Evolutionary conservation across 495 filamentous ascomycete genomes (phyloP).

Genomic region (Zalerion maritima): DNA sequence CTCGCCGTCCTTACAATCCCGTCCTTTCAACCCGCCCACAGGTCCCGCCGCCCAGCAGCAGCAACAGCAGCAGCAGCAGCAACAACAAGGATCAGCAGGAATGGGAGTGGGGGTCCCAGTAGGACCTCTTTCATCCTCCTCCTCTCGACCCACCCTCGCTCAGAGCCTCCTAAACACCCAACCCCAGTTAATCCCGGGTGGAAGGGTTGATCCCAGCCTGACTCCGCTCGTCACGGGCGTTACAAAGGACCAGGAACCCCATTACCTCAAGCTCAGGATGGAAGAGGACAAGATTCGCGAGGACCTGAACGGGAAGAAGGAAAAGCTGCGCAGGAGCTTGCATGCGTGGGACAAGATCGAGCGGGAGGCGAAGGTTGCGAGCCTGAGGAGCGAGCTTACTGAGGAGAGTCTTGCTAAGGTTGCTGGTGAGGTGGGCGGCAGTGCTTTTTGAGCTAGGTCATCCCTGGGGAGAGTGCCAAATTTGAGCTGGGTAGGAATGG

Average conservation of each 20-base stretch:
- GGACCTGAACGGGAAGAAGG: slow-evolving; percentile 28
- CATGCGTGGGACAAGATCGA: slow-evolving; percentile 26
- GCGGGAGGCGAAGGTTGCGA: slow-evolving; percentile 28
- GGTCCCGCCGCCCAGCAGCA: slow-evolving; percentile 25
- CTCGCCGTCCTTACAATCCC: slow-evolving; percentile 16
- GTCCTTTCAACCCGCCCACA: slow-evolving; percentile 35
- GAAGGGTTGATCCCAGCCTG: slow-evolving; percentile 23
- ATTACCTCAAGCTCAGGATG: slow-evolving; percentile 23
- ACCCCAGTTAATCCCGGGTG: slow-evolving; percentile 26
- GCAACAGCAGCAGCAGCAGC: no score
- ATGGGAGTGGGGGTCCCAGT: no score
- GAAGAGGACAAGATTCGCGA: slow-evolving; percentile 32
- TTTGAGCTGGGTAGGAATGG: no score
- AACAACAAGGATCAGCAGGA: no score
- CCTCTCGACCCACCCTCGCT: slow-evolving; percentile 25
- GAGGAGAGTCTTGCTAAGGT: slow-evolving; percentile 29
- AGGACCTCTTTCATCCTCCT: no score
- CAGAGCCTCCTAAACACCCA: slow-evolving; percentile 26
- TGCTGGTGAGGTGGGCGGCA: slow-evolving; percentile 27
- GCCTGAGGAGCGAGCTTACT: slow-evolving; percentile 28
- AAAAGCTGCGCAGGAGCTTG: slow-evolving; percentile 27
- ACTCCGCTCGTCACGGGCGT: slow-evolving; percentile 19
- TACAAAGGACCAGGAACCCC: slow-evolving; percentile 22
- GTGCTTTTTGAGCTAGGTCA: no score
- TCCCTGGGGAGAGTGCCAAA: no score